phyloP scores from a whole-genome alignment of 805 yeast genomes.

The Yarrowia deformans region DNA sequence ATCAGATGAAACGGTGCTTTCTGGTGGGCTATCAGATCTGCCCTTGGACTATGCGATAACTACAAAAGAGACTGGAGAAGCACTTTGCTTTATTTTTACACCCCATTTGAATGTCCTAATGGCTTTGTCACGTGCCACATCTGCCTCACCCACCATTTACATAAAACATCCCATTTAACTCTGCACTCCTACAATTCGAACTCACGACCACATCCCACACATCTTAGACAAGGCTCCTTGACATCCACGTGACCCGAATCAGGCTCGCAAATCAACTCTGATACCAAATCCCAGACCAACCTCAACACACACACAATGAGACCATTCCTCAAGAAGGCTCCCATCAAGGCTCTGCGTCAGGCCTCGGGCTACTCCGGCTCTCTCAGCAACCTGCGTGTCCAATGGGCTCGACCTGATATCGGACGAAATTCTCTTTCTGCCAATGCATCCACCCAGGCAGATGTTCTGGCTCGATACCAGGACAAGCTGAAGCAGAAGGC shows the following conservation, averaged over 20 bases:
- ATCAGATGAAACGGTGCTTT: too few relatives aligned
- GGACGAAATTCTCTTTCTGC: slow-evolving; percentile 16
- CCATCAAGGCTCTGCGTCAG: slow-evolving; percentile 29
- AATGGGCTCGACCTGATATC: slow-evolving; percentile 34
- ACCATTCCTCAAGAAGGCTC: slow-evolving; percentile 27
- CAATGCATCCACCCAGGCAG: slow-evolving; percentile 45
- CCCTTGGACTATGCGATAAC: too few relatives aligned
- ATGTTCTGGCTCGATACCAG: slow-evolving; percentile 53
- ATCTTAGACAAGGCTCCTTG: background rate
- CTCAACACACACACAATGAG: slow-evolving; percentile 19
- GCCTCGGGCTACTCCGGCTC: slow-evolving; percentile 37
- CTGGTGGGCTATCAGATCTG: too few relatives aligned
- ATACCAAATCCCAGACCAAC: background rate
- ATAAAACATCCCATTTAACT: too few relatives aligned
- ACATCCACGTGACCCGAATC: slow-evolving; percentile 7
- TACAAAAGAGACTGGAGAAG: too few relatives aligned
- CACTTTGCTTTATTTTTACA: too few relatives aligned
- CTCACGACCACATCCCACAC: background rate
- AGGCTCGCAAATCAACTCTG: slow-evolving; percentile 5
- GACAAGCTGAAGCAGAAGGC: slow-evolving; percentile 55
- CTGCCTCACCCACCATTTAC: too few relatives aligned
- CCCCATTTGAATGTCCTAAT: background rate
- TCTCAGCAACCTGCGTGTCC: slow-evolving; percentile 27
- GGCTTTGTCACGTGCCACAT: background rate
- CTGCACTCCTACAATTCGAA: background rate